These are phyloP conservation scores for Notholithocarpus densiflorus DNA, from an alignment of 306 rosid genomes.

Conservation along the genomic window DNA sequence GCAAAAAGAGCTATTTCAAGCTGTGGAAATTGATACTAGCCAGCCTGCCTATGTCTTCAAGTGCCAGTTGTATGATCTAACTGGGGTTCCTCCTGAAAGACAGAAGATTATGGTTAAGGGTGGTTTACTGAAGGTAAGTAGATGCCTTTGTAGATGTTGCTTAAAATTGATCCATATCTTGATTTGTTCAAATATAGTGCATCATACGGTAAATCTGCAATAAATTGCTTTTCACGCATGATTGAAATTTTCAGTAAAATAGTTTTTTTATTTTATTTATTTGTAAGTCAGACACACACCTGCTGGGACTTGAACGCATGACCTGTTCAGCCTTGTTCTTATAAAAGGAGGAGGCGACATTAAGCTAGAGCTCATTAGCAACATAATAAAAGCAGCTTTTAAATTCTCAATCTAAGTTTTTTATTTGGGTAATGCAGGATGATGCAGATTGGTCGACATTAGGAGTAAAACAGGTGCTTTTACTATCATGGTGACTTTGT, in stretches of 20 bases:
- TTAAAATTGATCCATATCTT: not conserved
- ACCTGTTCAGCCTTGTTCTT: not conserved
- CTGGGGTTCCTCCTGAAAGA: constrained; percentile 96
- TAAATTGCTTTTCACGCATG: not conserved
- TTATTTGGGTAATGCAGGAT: constrained; percentile 55
- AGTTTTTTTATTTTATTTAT: not conserved
- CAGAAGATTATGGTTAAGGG: constrained; percentile 99
- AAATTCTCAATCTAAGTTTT: not conserved
- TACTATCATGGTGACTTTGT: constrained; percentile 17
- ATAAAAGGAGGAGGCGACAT: not conserved
- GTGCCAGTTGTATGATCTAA: constrained; percentile 88
- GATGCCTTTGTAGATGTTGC: constrained; percentile 1
- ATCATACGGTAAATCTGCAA: not conserved
- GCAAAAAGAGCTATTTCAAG: constrained; percentile 81
- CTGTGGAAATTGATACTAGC: constrained; percentile 81
- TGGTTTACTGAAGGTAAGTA: constrained; percentile 81
- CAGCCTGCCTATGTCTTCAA: constrained; percentile 90
- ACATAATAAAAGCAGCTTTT: not conserved
- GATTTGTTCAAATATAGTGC: not conserved
- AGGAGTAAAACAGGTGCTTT: constrained; percentile 79
- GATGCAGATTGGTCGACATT: constrained; percentile 84
- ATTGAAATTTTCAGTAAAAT: not conserved
- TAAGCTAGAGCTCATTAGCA: not conserved
- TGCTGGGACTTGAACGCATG: not conserved
- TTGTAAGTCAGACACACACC: not conserved